Evolutionary conservation across 495 filamentous ascomycete species (phyloP), one percentile per base, ranked within the genome.

Genomic region (Rhypophila decipiens): DNA sequence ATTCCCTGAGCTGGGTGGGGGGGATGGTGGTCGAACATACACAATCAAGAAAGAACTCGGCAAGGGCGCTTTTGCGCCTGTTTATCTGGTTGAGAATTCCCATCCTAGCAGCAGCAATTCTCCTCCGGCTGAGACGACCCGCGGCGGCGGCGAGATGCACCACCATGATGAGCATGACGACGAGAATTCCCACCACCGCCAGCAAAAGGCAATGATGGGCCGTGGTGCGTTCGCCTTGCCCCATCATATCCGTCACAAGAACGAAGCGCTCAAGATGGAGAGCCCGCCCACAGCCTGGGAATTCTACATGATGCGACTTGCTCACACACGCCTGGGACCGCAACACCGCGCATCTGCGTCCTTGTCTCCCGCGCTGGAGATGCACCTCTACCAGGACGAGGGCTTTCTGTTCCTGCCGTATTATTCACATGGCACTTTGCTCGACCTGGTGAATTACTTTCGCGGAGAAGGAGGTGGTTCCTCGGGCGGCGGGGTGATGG

Each of bases 241-340:
- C 1, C 65, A 67, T 5, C 55, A 57, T 24, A 59, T 54, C 13
- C 77, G 85, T 11, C 66, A 74, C 42, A 50, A 64, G 7, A 77
- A 90, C 17, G 88, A 96, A 64, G 93, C 93, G 1, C 71, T 98
- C 51, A 98, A 98, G 64, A 85, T 95, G 76, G 93, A 98, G 63
- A 56, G 70, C 24, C 89, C 90, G 3, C 88, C 90, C 0, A 83
- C 80, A 12, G 69, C 87, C 1, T 98, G 94, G 93, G 93, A 98
- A 59, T 98, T 96, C 63, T 86, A 96, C 65, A 94, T 98, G 67
- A 91, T 96, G 70, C 83, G 85, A 1, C 79, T 86, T 21, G 80
- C 87, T 2, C 82, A 89, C 42, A 71, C 78, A 1, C 86, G 93
- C 5, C 73, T 97, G 0, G 80, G 77, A 0, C 71, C 79, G 10